These are phyloP conservation scores for Vitis rupestris DNA, from an alignment of 164 flowering plant species.

Conservation along the genomic window DNA sequence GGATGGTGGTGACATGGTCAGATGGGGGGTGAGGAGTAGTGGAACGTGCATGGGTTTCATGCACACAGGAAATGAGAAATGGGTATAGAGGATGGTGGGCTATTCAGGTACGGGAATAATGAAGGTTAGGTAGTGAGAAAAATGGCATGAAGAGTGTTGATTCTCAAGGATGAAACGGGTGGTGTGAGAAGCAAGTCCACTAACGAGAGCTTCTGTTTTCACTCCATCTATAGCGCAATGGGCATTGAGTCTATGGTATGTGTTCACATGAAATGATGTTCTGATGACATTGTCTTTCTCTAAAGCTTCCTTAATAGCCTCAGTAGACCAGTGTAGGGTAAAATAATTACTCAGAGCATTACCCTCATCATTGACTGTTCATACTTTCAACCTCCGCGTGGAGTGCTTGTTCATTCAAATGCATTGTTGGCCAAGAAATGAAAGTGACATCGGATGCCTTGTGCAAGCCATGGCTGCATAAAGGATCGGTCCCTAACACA, in stretches of 20 bases:
- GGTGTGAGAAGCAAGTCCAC: conserved; percentile 55
- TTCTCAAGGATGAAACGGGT: too few species aligned
- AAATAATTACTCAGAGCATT: conserved; percentile 38
- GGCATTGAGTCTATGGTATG: conserved; percentile 69
- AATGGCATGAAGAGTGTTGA: too few species aligned
- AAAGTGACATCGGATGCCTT: conserved; percentile 43
- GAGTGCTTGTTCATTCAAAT: conserved; percentile 27
- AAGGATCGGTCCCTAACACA: conserved; percentile 13
- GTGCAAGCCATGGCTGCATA: conserved; percentile 17
- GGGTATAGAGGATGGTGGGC: too few species aligned
- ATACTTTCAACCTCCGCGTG: conserved; percentile 9
- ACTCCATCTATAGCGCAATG: conserved; percentile 91
- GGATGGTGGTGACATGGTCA: too few species aligned
- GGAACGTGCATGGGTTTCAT: too few species aligned
- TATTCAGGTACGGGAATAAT: too few species aligned
- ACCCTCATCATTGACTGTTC: conserved; percentile 23
- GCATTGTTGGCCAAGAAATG: conserved; percentile 52
- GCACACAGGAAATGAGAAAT: too few species aligned
- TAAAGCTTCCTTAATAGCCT: conserved; percentile 56
- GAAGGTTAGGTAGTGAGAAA: too few species aligned
- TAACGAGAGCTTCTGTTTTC: conserved; percentile 72
- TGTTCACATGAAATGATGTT: conserved; percentile 81
- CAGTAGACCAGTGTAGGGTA: conserved; percentile 59
- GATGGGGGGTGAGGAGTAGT: too few species aligned
- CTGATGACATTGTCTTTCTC: conserved; percentile 73